Evolutionary conservation across 2,329 filamentous ascomycete species (phyloP).

Genomic region (Meredithiella fracta): DNA sequence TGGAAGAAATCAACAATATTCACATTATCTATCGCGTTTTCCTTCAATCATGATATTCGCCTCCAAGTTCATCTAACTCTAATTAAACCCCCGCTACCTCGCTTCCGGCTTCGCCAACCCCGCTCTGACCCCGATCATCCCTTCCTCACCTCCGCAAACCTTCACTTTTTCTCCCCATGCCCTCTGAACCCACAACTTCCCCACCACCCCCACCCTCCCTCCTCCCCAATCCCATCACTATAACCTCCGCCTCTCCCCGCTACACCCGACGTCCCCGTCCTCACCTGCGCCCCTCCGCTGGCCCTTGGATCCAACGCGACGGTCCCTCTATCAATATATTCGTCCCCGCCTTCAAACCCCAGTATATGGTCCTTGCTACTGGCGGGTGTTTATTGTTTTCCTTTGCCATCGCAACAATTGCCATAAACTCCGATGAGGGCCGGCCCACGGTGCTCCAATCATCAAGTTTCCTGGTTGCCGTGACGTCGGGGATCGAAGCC

Average conservation of each 20-base stretch:
- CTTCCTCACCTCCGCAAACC: no score
- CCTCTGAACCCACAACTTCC: no score
- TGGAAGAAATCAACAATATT: no score
- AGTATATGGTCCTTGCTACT: neutral
- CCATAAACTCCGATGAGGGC: slow-evolving; percentile 4
- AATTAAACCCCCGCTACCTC: no score
- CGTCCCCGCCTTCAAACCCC: neutral
- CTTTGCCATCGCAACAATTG: slow-evolving; percentile 6
- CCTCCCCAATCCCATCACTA: neutral
- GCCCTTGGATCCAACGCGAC: neutral
- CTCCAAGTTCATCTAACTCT: no score
- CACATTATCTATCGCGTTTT: no score
- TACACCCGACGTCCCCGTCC: neutral
- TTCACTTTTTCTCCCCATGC: no score
- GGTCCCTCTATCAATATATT: neutral
- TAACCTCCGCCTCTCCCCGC: neutral
- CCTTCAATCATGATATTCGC: no score
- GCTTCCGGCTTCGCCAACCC: no score
- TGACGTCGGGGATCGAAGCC: slow-evolving; percentile 4
- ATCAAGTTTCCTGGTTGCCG: slow-evolving; percentile 8
- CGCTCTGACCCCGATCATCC: no score
- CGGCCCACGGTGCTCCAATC: neutral
- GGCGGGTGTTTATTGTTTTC: slow-evolving; percentile 3
- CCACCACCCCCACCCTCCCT: neutral
- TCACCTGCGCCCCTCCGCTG: neutral